phyloP scores from a whole-genome alignment of 352 stramenopile genomes.

The Chrysophaeum taylorii region DNA sequence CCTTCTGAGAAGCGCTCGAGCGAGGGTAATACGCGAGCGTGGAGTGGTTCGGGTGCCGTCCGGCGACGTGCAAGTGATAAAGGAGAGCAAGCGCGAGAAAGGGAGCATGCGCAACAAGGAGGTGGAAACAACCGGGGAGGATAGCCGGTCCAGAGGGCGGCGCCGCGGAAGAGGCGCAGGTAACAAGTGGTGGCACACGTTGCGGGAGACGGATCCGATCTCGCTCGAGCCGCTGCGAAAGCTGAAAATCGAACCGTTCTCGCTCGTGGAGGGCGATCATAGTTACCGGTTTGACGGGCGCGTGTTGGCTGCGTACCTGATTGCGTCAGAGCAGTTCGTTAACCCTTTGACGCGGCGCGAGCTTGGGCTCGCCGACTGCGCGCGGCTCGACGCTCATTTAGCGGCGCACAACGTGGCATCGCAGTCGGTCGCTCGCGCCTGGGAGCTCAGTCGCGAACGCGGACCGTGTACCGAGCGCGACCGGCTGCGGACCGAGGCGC shows the following conservation, averaged over 20 bases:
- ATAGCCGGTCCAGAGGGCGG: no score
- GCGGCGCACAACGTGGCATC: background rate
- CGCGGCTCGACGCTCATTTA: background rate
- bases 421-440: background rate
- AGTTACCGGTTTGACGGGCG: background rate
- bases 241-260: background rate
- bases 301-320: background rate
- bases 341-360: constrained; percentile 3
- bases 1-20: no score
- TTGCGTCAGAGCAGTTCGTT: background rate
- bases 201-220: background rate
- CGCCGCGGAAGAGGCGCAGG: no score
- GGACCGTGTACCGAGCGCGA: no score
- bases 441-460: background rate
- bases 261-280: background rate
- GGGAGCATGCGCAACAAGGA: no score
- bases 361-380: background rate
- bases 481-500: no score
- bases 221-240: background rate
- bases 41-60: no score
- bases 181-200: no score
- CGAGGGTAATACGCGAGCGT: no score
- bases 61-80: no score
- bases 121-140: no score
- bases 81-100: no score